Conservation (phyloP, 2,329 filamentous ascomycete species). For the Drechslera avenae region DNA sequence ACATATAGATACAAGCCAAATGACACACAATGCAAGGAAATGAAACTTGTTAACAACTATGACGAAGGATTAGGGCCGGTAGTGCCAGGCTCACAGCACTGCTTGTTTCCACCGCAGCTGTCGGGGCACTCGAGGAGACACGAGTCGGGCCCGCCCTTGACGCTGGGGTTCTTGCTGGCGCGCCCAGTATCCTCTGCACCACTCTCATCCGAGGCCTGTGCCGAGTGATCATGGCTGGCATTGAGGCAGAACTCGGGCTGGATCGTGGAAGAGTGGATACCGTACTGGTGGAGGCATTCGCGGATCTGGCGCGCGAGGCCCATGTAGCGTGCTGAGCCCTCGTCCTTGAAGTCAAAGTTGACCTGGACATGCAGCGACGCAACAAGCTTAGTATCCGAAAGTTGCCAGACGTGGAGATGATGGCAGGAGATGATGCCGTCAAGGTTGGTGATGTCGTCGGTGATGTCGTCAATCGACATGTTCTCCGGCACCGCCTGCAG, state of each 20-base stretch:
- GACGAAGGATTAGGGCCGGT: conserved; percentile 32
- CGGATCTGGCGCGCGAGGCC: conserved; percentile 79
- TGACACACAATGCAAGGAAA: background rate
- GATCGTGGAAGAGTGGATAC: conserved; percentile 96
- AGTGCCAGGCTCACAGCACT: conserved; percentile 49
- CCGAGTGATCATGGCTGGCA: conserved; percentile 51
- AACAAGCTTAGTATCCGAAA: conserved; percentile 92
- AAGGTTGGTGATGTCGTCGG: conserved; percentile 84
- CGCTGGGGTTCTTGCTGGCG: conserved; percentile 44
- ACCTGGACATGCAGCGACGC: conserved; percentile 94
- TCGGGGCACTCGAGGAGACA: conserved; percentile 53
- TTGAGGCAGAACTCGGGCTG: conserved; percentile 79
- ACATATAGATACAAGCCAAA: conserved; percentile 1
- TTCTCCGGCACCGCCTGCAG: conserved; percentile 92
- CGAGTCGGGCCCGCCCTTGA: conserved; percentile 42
- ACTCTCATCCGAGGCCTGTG: conserved; percentile 38
- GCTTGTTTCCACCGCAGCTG: conserved; percentile 49
- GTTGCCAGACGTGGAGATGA: conserved; percentile 96
- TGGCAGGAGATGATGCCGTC: conserved; percentile 89
- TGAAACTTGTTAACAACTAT: conserved; percentile 8
- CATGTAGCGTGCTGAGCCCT: conserved; percentile 84
- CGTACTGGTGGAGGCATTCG: conserved; percentile 89
- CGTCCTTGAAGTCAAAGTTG: conserved; percentile 83
- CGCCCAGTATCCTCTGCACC: conserved; percentile 35
- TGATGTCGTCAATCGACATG: conserved; percentile 86